Conservation (phyloP, 2,329 filamentous ascomycete species). For the Verticillium albo-atrum region DNA sequence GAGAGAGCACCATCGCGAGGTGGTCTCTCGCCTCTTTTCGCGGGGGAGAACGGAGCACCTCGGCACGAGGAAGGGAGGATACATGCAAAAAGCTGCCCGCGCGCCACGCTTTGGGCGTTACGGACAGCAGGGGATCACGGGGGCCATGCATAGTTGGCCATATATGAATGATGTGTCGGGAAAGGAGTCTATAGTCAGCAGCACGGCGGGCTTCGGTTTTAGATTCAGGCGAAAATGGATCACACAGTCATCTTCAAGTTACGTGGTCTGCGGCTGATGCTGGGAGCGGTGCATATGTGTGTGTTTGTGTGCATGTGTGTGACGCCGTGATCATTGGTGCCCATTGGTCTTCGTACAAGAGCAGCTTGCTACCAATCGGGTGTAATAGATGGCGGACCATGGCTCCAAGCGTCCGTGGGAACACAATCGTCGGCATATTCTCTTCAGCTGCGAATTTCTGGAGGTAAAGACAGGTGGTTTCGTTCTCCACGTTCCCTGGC, state of each 20-base stretch:
- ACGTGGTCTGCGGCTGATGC: not conserved
- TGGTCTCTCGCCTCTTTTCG: not conserved
- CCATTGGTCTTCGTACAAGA: no score
- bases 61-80: not conserved
- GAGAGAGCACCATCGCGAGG: not conserved
- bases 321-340: no score
- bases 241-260: constrained; percentile 8
- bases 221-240: constrained; percentile 5
- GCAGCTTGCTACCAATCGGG: no score
- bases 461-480: no score
- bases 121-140: constrained; percentile 19
- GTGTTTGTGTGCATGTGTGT: not conserved
- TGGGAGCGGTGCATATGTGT: not conserved
- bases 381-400: no score
- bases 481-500: no score
- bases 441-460: no score
- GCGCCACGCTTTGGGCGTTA: constrained; percentile 19
- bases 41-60: not conserved
- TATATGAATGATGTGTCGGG: constrained; percentile 12
- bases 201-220: constrained; percentile 4
- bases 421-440: no score
- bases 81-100: constrained; percentile 9
- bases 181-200: constrained; percentile 6
- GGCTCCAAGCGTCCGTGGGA: no score
- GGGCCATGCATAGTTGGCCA: constrained; percentile 17